phyloP scores from a whole-genome alignment of 257 asterid species.

The Perilla frutescens region DNA sequence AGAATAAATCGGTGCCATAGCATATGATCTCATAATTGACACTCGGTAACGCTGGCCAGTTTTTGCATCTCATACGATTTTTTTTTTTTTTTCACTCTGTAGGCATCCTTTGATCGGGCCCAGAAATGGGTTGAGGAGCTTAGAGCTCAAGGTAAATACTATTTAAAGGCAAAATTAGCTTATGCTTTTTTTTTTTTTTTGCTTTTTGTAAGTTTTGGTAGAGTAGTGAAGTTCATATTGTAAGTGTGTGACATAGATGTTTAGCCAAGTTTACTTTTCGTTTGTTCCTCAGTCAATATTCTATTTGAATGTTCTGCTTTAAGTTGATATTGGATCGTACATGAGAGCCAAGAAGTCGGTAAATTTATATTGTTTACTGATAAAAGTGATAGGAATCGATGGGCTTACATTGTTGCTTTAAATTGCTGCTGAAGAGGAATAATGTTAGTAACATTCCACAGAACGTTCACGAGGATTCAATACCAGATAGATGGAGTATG shows the following conservation, averaged over 20 bases:
- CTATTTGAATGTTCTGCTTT: neutral
- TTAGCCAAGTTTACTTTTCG: neutral
- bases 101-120: slow-evolving; percentile 85
- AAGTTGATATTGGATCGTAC: neutral
- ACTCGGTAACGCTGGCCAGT: slow-evolving; percentile 5
- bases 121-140: slow-evolving; percentile 90
- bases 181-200: neutral
- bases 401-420: slow-evolving; percentile 7
- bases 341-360: neutral
- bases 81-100: slow-evolving; percentile 18
- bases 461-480: neutral
- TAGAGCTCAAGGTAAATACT: slow-evolving; percentile 69
- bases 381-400: neutral
- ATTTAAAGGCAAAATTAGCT: neutral
- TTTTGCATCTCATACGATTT: slow-evolving; percentile 16
- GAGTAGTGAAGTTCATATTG: neutral
- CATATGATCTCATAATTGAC: neutral
- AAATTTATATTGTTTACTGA: neutral
- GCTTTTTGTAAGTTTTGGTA: neutral
- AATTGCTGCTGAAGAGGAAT: slow-evolving; percentile 6
- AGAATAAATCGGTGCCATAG: slow-evolving; percentile 5
- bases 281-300: neutral
- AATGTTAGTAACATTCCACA: slow-evolving; percentile 3
- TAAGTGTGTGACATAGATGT: neutral
- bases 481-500: neutral